Percentiles rank a stretch among this genome's conserved stretches.
Conservation (phyloP, 2,329 filamentous ascomycete species). For the Phyllosticta citribraziliensis region DNA sequence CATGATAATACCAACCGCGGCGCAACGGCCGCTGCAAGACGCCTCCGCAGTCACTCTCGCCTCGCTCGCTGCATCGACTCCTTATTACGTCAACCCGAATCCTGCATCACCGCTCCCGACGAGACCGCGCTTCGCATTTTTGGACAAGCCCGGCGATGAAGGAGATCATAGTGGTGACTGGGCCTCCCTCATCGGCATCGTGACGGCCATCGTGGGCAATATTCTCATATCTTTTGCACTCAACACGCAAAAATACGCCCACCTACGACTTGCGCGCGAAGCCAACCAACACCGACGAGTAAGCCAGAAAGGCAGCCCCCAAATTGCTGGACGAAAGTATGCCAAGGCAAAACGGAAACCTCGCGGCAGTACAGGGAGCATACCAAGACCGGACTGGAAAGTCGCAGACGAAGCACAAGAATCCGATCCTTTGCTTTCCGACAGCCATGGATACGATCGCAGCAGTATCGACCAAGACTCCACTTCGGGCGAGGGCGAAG, state of each 20-base stretch:
- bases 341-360: neutral
- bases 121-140: neutral
- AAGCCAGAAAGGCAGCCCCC: conserved; percentile 8
- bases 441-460: neutral
- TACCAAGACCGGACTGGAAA: conserved; percentile 9
- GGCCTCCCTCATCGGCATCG: conserved; percentile 91
- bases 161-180: conserved; percentile 37
- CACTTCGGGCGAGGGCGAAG: neutral
- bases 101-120: neutral
- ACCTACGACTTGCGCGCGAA: conserved; percentile 71
- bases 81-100: neutral
- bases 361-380: neutral
- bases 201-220: conserved; percentile 87
- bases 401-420: conserved; percentile 7
- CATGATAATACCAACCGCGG: conserved; percentile 7
- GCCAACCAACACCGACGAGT: conserved; percentile 39
- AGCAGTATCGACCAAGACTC: neutral
- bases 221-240: conserved; percentile 89
- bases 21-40: conserved; percentile 5
- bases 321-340: neutral
- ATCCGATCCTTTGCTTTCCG: conserved; percentile 2
- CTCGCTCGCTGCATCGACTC: neutral
- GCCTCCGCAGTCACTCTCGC: neutral
- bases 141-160: neutral
- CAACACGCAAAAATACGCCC: conserved; percentile 93